Conservation (phyloP, 2,329 filamentous ascomycete genomes). For the Periconia digitata region DNA sequence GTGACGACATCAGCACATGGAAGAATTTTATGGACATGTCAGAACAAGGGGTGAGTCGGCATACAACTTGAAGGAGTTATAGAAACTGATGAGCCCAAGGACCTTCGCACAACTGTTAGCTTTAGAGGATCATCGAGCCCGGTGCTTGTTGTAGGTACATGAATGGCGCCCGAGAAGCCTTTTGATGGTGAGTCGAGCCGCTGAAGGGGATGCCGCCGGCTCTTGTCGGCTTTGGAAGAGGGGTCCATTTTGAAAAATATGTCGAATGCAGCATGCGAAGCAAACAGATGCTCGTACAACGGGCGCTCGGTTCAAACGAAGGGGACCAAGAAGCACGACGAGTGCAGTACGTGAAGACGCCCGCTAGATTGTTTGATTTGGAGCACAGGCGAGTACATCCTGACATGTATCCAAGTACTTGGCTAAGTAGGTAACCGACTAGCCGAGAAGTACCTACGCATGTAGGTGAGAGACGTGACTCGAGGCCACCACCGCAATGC, state of each 20-base stretch:
- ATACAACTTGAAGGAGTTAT: slow-evolving; percentile 45
- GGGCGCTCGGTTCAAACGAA: neutral
- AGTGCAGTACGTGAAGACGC: no score
- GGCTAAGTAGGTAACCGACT: no score
- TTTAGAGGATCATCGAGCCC: neutral
- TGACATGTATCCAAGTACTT: no score
- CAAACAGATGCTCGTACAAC: neutral
- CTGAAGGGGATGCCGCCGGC: slow-evolving; percentile 63
- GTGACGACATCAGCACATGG: slow-evolving; percentile 20
- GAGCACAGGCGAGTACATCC: no score
- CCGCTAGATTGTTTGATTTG: no score
- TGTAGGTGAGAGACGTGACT: no score
- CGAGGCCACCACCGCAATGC: no score
- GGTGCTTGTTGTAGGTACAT: slow-evolving; percentile 41
- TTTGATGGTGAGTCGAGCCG: slow-evolving; percentile 66
- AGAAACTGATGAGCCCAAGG: slow-evolving; percentile 48
- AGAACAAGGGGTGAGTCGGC: slow-evolving; percentile 2
- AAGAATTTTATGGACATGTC: slow-evolving; percentile 29
- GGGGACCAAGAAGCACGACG: no score
- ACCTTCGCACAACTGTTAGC: slow-evolving; percentile 20
- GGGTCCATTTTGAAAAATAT: slow-evolving; percentile 13
- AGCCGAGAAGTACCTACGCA: no score
- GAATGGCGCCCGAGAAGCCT: slow-evolving; percentile 63
- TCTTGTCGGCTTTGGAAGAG: slow-evolving; percentile 19
- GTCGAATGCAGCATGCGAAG: neutral